A percentile compares a stretch with the other conserved stretches of the same genome.
Conservation (phyloP, 345 rosid species). For the Camelina laxa region DNA sequence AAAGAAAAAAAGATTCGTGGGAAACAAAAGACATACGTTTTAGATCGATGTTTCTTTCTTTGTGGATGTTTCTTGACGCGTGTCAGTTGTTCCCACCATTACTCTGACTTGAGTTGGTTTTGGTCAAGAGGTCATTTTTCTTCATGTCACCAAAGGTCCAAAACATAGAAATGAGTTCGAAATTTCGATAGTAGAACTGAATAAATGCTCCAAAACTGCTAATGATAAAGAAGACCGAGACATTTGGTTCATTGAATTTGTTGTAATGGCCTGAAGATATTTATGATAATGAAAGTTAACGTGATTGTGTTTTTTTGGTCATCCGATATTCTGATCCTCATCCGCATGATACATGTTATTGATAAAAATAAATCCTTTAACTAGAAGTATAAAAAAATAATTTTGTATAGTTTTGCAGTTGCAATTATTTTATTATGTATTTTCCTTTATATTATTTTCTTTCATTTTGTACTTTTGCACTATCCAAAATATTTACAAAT, state of each 20-base stretch:
- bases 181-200: not conserved
- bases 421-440: not conserved
- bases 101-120: conserved; percentile 14
- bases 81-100: conserved; percentile 23
- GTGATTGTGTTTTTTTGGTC: not conserved
- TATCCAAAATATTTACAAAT: not conserved
- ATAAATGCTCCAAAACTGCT: not conserved
- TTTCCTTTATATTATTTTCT: not conserved
- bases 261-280: not conserved
- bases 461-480: not conserved
- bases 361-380: no score
- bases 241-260: not conserved
- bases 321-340: no score
- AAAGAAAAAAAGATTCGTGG: conserved; percentile 19
- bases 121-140: conserved; percentile 17
- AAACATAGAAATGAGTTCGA: conserved; percentile 16
- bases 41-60: conserved; percentile 4
- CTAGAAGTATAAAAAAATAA: no score
- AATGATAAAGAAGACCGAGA: not conserved
- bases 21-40: conserved; percentile 24
- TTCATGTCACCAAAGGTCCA: conserved; percentile 7
- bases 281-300: not conserved
- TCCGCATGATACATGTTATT: not conserved
- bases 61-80: conserved; percentile 20
- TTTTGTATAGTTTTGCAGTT: not conserved